phyloP scores from a whole-genome alignment of 257 asterid species.

The Thymus mandschuricus region DNA sequence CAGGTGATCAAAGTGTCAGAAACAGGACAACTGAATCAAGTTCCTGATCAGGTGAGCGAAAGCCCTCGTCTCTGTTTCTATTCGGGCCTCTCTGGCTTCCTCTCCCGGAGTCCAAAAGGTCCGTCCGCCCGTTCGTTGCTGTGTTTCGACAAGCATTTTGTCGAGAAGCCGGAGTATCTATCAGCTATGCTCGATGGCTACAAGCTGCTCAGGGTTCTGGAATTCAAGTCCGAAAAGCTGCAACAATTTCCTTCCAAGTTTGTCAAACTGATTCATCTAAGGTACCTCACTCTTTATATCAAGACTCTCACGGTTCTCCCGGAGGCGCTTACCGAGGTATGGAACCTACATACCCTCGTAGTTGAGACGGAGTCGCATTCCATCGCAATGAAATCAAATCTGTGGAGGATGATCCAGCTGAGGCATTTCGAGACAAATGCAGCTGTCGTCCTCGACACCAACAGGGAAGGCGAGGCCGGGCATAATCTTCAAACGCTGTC shows the following conservation, averaged over 20 bases:
- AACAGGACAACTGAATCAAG: not conserved
- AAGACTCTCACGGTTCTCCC: slow-evolving; percentile 37
- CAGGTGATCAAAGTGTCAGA: slow-evolving; percentile 33
- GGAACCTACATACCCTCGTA: slow-evolving; percentile 44
- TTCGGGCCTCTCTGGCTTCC: slow-evolving; percentile 30
- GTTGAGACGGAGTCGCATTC: slow-evolving; percentile 25
- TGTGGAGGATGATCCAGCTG: slow-evolving; percentile 41
- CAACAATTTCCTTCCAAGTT: slow-evolving; percentile 30
- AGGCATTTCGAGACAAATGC: slow-evolving; percentile 49
- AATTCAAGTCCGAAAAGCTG: slow-evolving; percentile 35
- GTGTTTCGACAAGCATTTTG: slow-evolving; percentile 23
- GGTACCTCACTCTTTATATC: slow-evolving; percentile 40
- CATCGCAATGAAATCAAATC: slow-evolving; percentile 30
- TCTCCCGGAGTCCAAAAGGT: slow-evolving; percentile 28
- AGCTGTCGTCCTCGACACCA: slow-evolving; percentile 14
- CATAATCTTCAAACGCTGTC: slow-evolving; percentile 42
- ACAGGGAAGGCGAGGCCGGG: not conserved
- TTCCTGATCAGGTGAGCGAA: slow-evolving; percentile 33
- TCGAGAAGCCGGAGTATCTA: not conserved
- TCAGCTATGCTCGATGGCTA: slow-evolving; percentile 40
- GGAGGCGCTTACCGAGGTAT: slow-evolving; percentile 28
- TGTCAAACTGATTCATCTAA: slow-evolving; percentile 39
- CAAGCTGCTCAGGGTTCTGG: slow-evolving; percentile 43
- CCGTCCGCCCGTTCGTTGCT: slow-evolving; percentile 45
- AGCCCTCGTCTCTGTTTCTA: slow-evolving; percentile 43